phyloP scores from a whole-genome alignment of 805 yeast genomes.

The Ogataea paraovalis region DNA sequence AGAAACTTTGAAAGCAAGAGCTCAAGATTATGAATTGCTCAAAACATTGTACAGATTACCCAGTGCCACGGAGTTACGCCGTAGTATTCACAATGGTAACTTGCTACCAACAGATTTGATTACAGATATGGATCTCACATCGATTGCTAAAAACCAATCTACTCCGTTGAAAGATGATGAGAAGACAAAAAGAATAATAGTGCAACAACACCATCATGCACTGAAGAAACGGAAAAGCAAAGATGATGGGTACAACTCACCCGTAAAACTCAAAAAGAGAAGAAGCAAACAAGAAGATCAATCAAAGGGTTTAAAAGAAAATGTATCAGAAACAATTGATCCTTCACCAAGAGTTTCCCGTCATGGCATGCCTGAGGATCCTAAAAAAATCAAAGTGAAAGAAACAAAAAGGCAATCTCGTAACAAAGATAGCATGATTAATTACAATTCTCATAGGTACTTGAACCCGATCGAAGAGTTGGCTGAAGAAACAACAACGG shows the following conservation, averaged over 20 bases:
- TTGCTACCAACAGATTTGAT: not conserved
- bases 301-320: too few species aligned
- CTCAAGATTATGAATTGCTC: conserved; percentile 22
- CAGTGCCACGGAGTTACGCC: conserved; percentile 22
- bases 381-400: not conserved
- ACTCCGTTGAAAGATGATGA: conserved; percentile 1
- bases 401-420: not conserved
- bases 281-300: too few species aligned
- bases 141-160: not conserved
- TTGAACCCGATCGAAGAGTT: not conserved
- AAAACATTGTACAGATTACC: conserved; percentile 26
- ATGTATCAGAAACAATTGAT: too few species aligned
- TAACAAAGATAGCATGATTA: not conserved
- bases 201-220: too few species aligned
- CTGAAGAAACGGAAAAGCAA: too few species aligned
- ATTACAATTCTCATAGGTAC: not conserved
- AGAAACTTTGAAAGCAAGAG: conserved; percentile 15
- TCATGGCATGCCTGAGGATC: not conserved
- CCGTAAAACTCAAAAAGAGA: too few species aligned
- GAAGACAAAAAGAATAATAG: not conserved
- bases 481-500: not conserved
- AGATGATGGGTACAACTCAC: too few species aligned
- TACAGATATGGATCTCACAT: too few species aligned
- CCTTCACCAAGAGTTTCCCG: too few species aligned
- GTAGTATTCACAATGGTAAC: not conserved